phyloP scores from a whole-genome alignment of 2,329 filamentous ascomycete genomes.

The Moelleriella libera region DNA sequence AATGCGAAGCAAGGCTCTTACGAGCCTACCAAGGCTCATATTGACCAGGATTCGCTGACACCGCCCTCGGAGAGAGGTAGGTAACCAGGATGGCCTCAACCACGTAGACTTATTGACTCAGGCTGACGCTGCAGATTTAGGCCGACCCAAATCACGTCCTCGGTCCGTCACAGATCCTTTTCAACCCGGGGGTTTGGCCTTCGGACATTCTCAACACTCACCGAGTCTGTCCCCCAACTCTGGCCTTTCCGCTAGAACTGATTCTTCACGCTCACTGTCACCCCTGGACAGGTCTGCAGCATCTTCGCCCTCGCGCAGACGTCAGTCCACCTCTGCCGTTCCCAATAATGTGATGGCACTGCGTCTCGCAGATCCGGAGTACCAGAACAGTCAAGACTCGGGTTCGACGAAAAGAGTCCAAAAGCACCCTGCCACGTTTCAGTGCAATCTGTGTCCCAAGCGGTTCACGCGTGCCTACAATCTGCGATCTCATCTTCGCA shows the following conservation, averaged over 20 bases:
- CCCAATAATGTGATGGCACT: slow-evolving; percentile 63
- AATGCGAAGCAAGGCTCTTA: slow-evolving; percentile 26
- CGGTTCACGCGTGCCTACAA: slow-evolving; percentile 96
- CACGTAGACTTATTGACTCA: not conserved
- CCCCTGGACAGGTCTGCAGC: slow-evolving; percentile 39
- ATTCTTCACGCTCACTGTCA: slow-evolving; percentile 41
- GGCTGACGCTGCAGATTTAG: slow-evolving; percentile 12
- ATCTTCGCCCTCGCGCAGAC: slow-evolving; percentile 21
- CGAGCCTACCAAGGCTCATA: slow-evolving; percentile 42
- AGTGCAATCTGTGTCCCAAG: slow-evolving; percentile 87
- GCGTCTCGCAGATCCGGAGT: slow-evolving; percentile 76
- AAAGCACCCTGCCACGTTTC: slow-evolving; percentile 95
- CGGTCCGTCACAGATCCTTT: slow-evolving; percentile 48
- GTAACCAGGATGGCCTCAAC: slow-evolving; percentile 5
- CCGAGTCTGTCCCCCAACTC: slow-evolving; percentile 35
- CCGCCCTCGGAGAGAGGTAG: slow-evolving; percentile 57
- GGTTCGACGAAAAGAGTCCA: slow-evolving; percentile 70
- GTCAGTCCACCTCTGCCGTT: slow-evolving; percentile 51
- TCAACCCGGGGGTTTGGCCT: slow-evolving; percentile 28
- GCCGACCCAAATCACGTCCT: slow-evolving; percentile 32
- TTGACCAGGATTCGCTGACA: slow-evolving; percentile 66
- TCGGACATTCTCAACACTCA: slow-evolving; percentile 24
- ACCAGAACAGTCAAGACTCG: slow-evolving; percentile 49
- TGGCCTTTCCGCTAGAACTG: slow-evolving; percentile 28
- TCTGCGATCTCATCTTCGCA: slow-evolving; percentile 83